Base-by-base conservation (phyloP, 768 basidiomycete species). In the Phaeotremella skinneri region DNA sequence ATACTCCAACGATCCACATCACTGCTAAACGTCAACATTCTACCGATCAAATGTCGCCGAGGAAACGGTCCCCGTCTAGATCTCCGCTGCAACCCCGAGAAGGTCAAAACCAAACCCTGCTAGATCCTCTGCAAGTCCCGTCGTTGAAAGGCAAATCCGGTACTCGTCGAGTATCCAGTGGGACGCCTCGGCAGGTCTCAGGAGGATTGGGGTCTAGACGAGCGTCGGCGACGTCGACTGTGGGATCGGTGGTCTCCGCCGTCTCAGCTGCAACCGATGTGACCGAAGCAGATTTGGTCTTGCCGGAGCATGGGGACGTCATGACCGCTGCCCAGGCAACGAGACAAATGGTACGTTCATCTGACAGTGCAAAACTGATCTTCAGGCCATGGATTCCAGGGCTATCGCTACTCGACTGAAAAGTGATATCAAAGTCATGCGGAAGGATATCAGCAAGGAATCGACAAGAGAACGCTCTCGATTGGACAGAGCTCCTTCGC, bases 341-440 rank as follows among this genome's bases (percentile, higher is more conserved):
- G 2, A 39, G 47, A 3, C 54, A 63, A 41, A 63, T 54, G 43
- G 62, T 61, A 48, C 52, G 64, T 42, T 5, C 0, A 0, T 11
- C 39, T 45, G 30, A 9, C 21, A 20, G 14, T n/a, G 16, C 3
- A 4, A 27, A n/a, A 54, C 62, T 59, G 26, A 47, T 53, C 0
- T 29, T 49, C 61, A 91, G 91, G 80, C 91, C 59, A 86, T 87
- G 54, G 84, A 82, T 9, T 87, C 88, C 4, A 82, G 84, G 37
- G 83, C 84, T 37, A 82, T 84, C 16, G 80, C 90, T 56, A 91
- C 90, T 78, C 83, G 85, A 27, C 85, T 93, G 62, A 87, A 83
- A 70, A 74, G 85, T 17, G 89, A 91, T 63, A 75, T 85, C 1
- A 53, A 73, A 1, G 52, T 45, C 11, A 34, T 75, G 20, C 60